Evolutionary conservation across 768 basidiomycete species (phyloP).

Genomic region (Serendipita vermifera): DNA sequence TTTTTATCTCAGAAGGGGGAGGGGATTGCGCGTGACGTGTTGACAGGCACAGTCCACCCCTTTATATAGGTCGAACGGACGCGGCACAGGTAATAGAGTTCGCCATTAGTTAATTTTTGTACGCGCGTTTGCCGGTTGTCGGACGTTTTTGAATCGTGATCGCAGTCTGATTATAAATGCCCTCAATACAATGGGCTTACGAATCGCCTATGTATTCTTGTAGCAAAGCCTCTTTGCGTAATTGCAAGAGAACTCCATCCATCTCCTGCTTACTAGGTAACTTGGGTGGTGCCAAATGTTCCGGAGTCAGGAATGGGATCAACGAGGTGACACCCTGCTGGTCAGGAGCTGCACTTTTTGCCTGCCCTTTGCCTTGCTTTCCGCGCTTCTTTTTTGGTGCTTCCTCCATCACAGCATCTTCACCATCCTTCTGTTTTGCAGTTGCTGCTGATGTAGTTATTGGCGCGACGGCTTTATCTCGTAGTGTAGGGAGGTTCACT

Average conservation of each 20-base stretch:
- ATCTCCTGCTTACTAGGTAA: slow-evolving; percentile 66
- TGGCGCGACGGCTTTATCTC: slow-evolving; percentile 19
- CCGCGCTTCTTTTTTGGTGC: slow-evolving; percentile 12
- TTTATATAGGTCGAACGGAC: too few relatives aligned
- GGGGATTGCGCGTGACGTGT: too few relatives aligned
- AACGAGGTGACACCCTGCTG: slow-evolving; percentile 43
- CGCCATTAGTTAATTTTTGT: too few relatives aligned
- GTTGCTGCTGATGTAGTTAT: background rate
- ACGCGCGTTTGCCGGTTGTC: too few relatives aligned
- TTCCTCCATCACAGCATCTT: slow-evolving; percentile 5
- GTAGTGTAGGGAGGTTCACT: slow-evolving; percentile 40
- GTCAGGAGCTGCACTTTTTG: background rate
- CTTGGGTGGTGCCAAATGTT: slow-evolving; percentile 60
- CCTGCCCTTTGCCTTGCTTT: slow-evolving; percentile 17
- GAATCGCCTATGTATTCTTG: slow-evolving; percentile 59
- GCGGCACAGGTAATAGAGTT: too few relatives aligned
- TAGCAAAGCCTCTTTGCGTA: slow-evolving; percentile 69
- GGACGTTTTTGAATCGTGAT: too few relatives aligned
- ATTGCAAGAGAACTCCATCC: slow-evolving; percentile 57
- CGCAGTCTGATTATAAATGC: too few relatives aligned
- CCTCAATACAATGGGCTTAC: background rate
- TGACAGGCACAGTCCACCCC: too few relatives aligned
- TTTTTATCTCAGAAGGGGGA: too few relatives aligned
- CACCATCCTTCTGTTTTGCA: slow-evolving; percentile 15
- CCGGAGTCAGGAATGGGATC: slow-evolving; percentile 62